phyloP scores from a whole-genome alignment of 1,139 yeast genomes.

The Zygosaccharomyces pseudobailii region DNA sequence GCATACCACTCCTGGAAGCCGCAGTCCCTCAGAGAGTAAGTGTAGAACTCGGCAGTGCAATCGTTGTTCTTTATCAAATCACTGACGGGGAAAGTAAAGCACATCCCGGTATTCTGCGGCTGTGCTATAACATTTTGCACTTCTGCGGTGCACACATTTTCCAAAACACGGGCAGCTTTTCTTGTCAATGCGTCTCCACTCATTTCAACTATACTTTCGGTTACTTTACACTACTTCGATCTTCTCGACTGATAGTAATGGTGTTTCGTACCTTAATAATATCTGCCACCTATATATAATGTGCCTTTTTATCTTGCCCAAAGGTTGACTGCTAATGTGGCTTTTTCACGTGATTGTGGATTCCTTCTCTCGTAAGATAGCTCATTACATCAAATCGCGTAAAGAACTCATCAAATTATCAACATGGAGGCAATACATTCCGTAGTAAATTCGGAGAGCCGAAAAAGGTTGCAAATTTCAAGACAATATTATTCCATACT shows the following conservation, averaged over 20 bases:
- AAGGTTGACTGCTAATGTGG: background rate
- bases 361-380: background rate
- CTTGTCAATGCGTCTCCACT: slow-evolving; percentile 8
- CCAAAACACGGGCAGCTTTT: slow-evolving; percentile 13
- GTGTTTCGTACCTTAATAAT: too few species aligned
- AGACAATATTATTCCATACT: too few species aligned
- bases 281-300: too few species aligned
- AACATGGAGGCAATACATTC: background rate
- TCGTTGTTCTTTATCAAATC: slow-evolving; percentile 17
- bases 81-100: slow-evolving; percentile 21
- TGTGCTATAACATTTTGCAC: slow-evolving; percentile 13
- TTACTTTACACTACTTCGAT: background rate
- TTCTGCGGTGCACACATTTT: slow-evolving; percentile 11
- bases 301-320: background rate
- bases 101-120: slow-evolving; percentile 15
- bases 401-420: background rate
- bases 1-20: slow-evolving; percentile 32
- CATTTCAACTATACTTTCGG: slow-evolving; percentile 1
- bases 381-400: background rate
- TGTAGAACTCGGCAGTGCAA: slow-evolving; percentile 7
- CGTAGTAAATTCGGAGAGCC: background rate
- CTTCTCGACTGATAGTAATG: background rate
- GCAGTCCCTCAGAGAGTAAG: slow-evolving; percentile 14
- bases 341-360: slow-evolving; percentile 1
- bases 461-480: too few species aligned